phyloP scores from a whole-genome alignment of 169 alveolate genomes.

The Amoebophrya sp. region DNA sequence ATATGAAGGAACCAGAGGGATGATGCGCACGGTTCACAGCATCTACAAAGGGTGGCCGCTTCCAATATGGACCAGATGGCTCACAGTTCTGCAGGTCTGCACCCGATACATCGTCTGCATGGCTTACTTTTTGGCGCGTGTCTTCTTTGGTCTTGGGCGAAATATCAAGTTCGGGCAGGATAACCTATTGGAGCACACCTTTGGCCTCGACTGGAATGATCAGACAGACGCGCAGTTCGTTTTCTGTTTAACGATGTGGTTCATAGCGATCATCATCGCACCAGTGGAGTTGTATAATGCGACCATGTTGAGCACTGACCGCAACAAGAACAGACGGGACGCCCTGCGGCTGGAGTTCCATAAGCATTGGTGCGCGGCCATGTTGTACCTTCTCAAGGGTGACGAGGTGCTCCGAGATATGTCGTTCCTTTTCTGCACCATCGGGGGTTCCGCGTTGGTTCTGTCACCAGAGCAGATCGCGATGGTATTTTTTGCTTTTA shows the following conservation, averaged over 20 bases:
- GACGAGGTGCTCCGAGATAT: too few species aligned
- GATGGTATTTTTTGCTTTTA: too few species aligned
- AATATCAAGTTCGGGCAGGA: not conserved
- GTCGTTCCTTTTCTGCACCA: too few species aligned
- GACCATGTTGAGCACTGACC: not conserved
- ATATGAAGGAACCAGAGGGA: not conserved
- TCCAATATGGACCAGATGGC: not conserved
- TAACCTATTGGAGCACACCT: not conserved
- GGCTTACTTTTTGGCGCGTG: not conserved
- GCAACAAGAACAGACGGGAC: not conserved
- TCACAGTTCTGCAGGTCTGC: not conserved
- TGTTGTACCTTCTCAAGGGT: too few species aligned
- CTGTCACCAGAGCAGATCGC: too few species aligned
- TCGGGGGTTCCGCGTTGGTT: too few species aligned
- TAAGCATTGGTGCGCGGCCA: too few species aligned
- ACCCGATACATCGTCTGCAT: not conserved
- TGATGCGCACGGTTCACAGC: not conserved
- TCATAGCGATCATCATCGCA: not conserved
- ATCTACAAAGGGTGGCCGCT: not conserved
- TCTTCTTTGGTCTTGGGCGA: not conserved
- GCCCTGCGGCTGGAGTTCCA: too few species aligned
- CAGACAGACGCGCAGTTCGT: not conserved
- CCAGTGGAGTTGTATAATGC: not conserved
- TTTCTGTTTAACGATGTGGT: not conserved
- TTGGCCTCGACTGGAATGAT: not conserved